Conservation (phyloP, 768 basidiomycete genomes). For the Mycena maculata region DNA sequence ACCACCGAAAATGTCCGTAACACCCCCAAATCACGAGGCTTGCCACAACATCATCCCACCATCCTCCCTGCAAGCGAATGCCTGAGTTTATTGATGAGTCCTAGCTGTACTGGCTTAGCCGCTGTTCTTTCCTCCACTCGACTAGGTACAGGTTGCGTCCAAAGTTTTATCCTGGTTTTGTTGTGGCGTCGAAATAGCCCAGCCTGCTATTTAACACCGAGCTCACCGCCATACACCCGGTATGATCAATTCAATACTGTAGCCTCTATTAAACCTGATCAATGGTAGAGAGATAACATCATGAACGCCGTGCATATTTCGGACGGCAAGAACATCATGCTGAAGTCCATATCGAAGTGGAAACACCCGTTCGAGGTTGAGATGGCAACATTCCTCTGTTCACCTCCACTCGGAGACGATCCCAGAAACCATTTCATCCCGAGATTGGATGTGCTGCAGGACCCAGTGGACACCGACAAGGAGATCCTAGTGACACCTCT, state of each 20-base stretch:
- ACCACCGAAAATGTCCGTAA: no score
- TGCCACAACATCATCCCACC: no score
- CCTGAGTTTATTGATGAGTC: no score
- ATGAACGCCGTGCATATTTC: constrained; percentile 7
- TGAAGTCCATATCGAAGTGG: background rate
- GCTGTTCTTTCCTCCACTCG: background rate
- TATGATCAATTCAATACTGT: background rate
- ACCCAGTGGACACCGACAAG: constrained; percentile 5
- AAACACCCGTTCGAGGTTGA: constrained; percentile 11
- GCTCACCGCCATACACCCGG: background rate
- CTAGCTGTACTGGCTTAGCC: no score
- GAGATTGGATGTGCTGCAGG: constrained; percentile 12
- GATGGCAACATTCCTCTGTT: background rate
- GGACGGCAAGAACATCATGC: background rate
- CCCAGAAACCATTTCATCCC: constrained; percentile 9
- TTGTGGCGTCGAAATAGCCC: background rate
- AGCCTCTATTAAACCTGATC: background rate
- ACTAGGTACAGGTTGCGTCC: background rate
- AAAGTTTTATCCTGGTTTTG: background rate
- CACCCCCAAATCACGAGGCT: no score
- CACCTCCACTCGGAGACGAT: background rate
- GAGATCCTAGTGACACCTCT: constrained; percentile 16
- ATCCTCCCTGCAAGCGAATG: no score
- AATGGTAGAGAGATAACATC: background rate
- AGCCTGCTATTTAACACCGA: background rate